Evolutionary conservation across 2,329 filamentous ascomycete species (phyloP), one percentile per base, ranked within the genome.

Genomic region (Hymenoscyphus occultus): DNA sequence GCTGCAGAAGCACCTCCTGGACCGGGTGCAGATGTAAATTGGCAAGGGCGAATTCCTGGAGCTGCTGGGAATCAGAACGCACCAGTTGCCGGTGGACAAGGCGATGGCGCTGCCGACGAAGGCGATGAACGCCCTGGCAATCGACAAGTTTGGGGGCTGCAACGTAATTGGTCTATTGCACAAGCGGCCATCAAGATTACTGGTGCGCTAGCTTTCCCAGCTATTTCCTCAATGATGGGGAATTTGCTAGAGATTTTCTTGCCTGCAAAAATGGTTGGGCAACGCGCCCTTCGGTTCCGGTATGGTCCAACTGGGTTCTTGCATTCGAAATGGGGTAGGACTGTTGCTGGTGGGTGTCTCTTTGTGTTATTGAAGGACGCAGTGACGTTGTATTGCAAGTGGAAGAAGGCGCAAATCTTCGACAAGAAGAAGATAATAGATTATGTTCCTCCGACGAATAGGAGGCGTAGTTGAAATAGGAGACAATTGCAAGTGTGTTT

Each of bases 321-420:
- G 39, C 91, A 95, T 74, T 86, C 90, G 71, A 87, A 89, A 65
- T 98, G 95, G 92, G 95, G 93, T 0, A 84, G 95, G 64, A 97
- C 91, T 73, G 81, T 99, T 2, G 84, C 95, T 0, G 95, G 95
- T 1, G 95, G 95, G 0, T 95, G 92, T 74, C 78, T 96, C 22
- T 97, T 94, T 72, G 88, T 98, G 16, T 88, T 97, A 10, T 77
- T 97, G 61, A 95, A 94, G 76, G 87, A 90, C 71, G 81, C 80
- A 2, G 78, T 89, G 60, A 79, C 80, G 64, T 76, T 90, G 31
- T 90, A 88, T 73, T 81, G 83, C 69, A 90, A 89, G 77, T 87
- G 87, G 75, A 80, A 85, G 67, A 82, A 81, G 67, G 86, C 85
- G 13, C 80, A 84, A 70, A 81, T 85, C 40, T 82, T 84, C 71